phyloP scores from a whole-genome alignment of 1,284 basidiomycete species.

The Baeospora myosura region DNA sequence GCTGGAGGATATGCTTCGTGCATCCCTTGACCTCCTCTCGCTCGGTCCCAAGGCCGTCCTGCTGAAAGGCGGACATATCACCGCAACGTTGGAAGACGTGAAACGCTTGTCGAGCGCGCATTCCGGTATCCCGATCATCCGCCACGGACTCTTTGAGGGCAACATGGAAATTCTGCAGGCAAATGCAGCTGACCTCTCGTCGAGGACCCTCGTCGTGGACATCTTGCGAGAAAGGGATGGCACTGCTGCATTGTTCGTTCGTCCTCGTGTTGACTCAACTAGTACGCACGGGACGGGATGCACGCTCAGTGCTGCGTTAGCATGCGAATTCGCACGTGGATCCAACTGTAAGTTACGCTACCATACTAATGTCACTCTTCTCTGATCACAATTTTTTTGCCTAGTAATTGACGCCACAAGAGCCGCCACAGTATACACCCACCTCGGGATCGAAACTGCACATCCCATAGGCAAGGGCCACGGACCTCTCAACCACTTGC shows the following conservation, averaged over 20 bases:
- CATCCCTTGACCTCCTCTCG: conserved; percentile 45
- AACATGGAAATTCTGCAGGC: conserved; percentile 57
- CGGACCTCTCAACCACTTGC: conserved; percentile 86
- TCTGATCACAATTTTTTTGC: not conserved
- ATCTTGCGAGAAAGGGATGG: conserved; percentile 46
- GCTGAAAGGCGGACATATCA: conserved; percentile 85
- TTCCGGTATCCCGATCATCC: conserved; percentile 29
- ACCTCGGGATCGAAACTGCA: conserved; percentile 72
- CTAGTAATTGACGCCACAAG: conserved; percentile 54
- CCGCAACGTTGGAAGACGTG: conserved; percentile 40
- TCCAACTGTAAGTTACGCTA: conserved; percentile 32
- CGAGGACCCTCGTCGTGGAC: conserved; percentile 61
- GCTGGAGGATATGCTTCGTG: conserved; percentile 59
- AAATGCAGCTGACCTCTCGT: conserved; percentile 14
- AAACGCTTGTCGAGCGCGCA: conserved; percentile 19
- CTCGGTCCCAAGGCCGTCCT: conserved; percentile 59
- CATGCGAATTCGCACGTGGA: conserved; percentile 58
- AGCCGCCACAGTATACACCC: conserved; percentile 64
- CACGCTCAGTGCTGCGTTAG: conserved; percentile 81
- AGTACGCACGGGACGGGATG: conserved; percentile 94
- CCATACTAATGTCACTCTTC: conserved; percentile 3
- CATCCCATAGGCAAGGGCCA: conserved; percentile 68
- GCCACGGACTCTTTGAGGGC: conserved; percentile 38
- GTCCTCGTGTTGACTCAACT: conserved; percentile 58
- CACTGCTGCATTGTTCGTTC: conserved; percentile 49